Evolutionary conservation across 805 yeast species (phyloP), one percentile per base, ranked within the genome.

Genomic region (Candida insectorum): DNA sequence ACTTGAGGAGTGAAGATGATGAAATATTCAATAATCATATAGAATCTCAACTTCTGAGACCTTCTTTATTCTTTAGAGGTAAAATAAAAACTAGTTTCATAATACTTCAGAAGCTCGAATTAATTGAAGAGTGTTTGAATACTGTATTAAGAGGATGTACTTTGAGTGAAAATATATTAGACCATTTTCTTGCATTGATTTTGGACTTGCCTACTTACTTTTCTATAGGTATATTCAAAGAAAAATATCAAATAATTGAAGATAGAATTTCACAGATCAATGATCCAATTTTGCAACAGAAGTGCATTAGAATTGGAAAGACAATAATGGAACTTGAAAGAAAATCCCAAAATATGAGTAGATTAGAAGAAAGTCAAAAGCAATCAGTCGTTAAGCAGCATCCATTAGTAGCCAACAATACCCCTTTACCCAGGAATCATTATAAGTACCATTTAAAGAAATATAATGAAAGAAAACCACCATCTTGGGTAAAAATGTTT

Each of bases 61-160:
- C 45, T 13, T 35, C 37, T 38, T 34, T 32, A 15, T 34, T 41
- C 18, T 38, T 38, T 16, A 35, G 43, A 27, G 45, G 40, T 3
- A 22, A 30, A 13, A 14, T 22, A 8, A 27, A 11, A 8, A 29
- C 16, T 6, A 30, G 25, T 2, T 36, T 38, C 20, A 24, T 36
- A 1, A 11, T 34, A 1, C 16, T 26, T 10, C 31, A 42, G 19
- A 42, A 39, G 16, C 19, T 42, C 4, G 22, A 32, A 10, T 24
- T 39, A 3, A 9, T 42, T 11, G 30, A 35, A 1, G 12, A 15
- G 11, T 13, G 32, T 12, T 16, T 41, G 2, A 16, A 3, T 1
- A 16, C 16, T 1, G 23, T 41, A 4, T 30, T 41, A 13, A 24
- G 16, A 9, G 26, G 27, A 16, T 41, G 45, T 26, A n/a, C 16